Percentiles rank a stretch among this genome's conserved stretches.
These are phyloP conservation scores for Blastobotrys elegans DNA, from an alignment of 1,139 yeast species.

Conservation along the genomic window DNA sequence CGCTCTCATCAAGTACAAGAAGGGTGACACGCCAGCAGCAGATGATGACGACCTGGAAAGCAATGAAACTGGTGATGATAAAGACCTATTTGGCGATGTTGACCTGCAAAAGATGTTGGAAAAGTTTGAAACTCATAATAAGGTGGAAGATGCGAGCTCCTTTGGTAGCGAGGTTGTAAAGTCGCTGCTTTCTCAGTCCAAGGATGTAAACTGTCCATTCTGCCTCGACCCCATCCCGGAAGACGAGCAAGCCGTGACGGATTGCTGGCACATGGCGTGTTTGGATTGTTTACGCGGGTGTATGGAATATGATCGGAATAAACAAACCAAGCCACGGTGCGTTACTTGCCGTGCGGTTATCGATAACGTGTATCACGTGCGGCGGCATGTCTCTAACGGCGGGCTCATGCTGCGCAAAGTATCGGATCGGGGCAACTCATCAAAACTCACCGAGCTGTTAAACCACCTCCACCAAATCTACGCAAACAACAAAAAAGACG, in stretches of 20 bases:
- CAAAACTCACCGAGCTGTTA: conserved; percentile 70
- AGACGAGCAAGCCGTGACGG: conserved; percentile 59
- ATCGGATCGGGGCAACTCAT: conserved; percentile 39
- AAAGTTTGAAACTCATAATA: conserved; percentile 19
- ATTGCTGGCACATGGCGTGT: conserved; percentile 81
- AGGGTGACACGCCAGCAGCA: neutral
- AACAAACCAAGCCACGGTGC: conserved; percentile 34
- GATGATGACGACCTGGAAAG: conserved; percentile 8
- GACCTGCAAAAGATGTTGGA: conserved; percentile 25
- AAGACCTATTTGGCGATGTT: conserved; percentile 18
- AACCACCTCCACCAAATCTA: conserved; percentile 45
- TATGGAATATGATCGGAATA: conserved; percentile 37
- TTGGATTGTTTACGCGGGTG: conserved; percentile 70
- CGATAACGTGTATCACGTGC: conserved; percentile 29
- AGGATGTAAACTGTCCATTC: conserved; percentile 74
- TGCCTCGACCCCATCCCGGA: conserved; percentile 61
- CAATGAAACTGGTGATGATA: conserved; percentile 11
- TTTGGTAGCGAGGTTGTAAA: conserved; percentile 38
- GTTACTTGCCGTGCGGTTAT: conserved; percentile 37
- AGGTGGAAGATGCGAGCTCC: conserved; percentile 24
- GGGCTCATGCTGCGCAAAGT: conserved; percentile 18
- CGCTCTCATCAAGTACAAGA: conserved; percentile 44
- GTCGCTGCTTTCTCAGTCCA: conserved; percentile 31
- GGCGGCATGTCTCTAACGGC: neutral
- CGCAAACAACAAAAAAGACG: neutral